Evolutionary conservation across 371 early-diverging fungal genomes (phyloP), one percentile per base, ranked within the genome.

Genomic region (Mortierella sp.): DNA sequence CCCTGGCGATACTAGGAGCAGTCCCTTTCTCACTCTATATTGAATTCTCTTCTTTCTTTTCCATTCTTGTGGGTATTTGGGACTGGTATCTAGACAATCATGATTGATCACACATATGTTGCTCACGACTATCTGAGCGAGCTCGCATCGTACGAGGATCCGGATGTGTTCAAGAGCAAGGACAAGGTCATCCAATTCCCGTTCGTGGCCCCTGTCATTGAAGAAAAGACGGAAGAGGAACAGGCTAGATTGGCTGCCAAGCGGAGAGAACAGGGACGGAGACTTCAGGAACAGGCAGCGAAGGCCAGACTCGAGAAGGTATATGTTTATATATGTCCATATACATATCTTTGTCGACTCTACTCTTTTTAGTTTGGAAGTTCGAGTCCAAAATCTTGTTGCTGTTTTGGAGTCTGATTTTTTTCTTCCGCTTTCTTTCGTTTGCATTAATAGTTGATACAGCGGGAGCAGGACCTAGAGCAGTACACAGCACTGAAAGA

Each of bases 161-260:
- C 83, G 45, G 74, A 83, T n/a, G 84, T 82, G 1, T 87, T 93
- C 68, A 80, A 81, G 29, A 76, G 83, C 12, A 81, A 87, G 29
- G 90, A 91, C 68, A 86, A 87, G 16, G 86, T 91, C 25, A 85
- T 93, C 37, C 94, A 94, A 60, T 93, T 93, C 62, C 93, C 93
- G 12, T 94, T 84, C 68, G 85, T 83, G 12, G 88, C 90, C 11
- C 89, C 88, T 43, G 88, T 89, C 64, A 11, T 73, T 1, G 93
- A 94, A 63, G 93, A 93, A 73, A 93, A 93, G 80, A 88, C 91
- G 0, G 90, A 90, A 56, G 95, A 96, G 59, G 93, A 94, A 53
- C 81, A 91, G 28, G 91, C 88, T 26, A 74, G 86, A 64, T 86
- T 88, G n/a, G 90, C 93, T 7, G 92, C 90, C 6, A 91, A 90